Evolutionary conservation across 2,329 filamentous ascomycete species (phyloP), one percentile per base, ranked within the genome.

Genomic region (Monilinia laxa): DNA sequence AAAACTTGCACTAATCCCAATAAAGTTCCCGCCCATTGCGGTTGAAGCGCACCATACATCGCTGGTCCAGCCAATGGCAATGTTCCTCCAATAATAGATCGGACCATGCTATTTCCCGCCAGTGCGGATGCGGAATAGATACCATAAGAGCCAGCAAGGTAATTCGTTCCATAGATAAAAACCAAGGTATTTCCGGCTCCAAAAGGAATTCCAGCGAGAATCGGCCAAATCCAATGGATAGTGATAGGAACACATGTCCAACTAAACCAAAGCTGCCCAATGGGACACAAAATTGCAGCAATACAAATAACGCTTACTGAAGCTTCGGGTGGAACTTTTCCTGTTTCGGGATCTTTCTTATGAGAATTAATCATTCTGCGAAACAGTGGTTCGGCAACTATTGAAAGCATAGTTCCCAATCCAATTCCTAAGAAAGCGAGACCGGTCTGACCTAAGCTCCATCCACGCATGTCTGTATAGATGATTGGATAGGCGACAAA

Each of bases 401-500:
- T 86, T 62, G 83, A 83, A 2, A 89, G 75, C 71, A 89, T 78
- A 2, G 84, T 87, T 57, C 90, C 89, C 25, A 86, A 79, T n/a
- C 85, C 86, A 53, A 85, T 84, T 14, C 92, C 93, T 7, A 89
- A 73, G 77, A 96, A 97, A 1, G 92, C 85, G 2, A 97, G 84
- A 0, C 93, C 93, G 0, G 88, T 87, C 47, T 90, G 78, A 1
- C 90, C 88, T 0, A 89, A 81, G 2, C 83, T 83, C 93, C 93
- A 97, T 68, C 91, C 91, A 23, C 93, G 89, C 67, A 86, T 79
- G 10, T 84, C 76, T 14, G 83, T 82, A 78, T 95, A 97, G 67
- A 96, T 90, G 68, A 96, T 90, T 0, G 93, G 93, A 76, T 96
- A 96, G 16, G 91, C 92, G 20, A 96, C 89, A 79, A 97, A 97